Percentiles rank a stretch among this genome's conserved stretches.
Conservation (phyloP, 2,329 filamentous ascomycete species). For the Cytospora paraplurivora region DNA sequence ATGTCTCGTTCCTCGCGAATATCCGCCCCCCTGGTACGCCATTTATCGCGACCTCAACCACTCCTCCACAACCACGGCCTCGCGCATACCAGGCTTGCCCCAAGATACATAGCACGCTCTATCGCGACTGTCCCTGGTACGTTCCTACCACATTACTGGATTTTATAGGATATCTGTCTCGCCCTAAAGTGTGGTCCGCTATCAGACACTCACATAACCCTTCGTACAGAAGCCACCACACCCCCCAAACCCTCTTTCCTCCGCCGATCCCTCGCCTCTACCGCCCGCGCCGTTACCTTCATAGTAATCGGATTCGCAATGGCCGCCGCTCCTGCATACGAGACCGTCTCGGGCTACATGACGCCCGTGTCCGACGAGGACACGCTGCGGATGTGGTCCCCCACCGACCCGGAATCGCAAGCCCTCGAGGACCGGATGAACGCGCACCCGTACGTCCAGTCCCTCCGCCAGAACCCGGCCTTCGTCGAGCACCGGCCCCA, state of each 20-base stretch:
- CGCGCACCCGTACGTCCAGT: conserved; percentile 71
- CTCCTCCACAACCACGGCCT: neutral
- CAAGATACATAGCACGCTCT: conserved; percentile 17
- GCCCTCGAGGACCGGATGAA: conserved; percentile 75
- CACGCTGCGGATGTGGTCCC: conserved; percentile 66
- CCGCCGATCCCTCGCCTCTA: conserved; percentile 48
- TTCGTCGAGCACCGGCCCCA: conserved; percentile 81
- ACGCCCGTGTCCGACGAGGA: conserved; percentile 68
- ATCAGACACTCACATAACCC: conserved; percentile 4
- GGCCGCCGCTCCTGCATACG: conserved; percentile 54
- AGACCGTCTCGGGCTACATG: conserved; percentile 51
- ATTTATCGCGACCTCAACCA: conserved; percentile 11
- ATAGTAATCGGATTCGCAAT: conserved; percentile 57
- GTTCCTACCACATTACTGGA: neutral
- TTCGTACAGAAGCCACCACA: conserved; percentile 27
- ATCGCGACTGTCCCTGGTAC: conserved; percentile 32
- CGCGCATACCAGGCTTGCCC: conserved; percentile 6
- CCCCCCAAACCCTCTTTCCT: conserved; percentile 42
- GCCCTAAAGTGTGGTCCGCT: neutral
- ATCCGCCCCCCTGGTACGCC: conserved; percentile 17
- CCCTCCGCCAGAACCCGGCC: conserved; percentile 66
- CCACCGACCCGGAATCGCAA: conserved; percentile 54
- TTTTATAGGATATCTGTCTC: neutral
- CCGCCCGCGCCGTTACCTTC: conserved; percentile 51
- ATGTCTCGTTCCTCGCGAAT: conserved; percentile 22